Conservation (phyloP, 2,329 filamentous ascomycete species). For the Dactylonectria estremocensis region DNA sequence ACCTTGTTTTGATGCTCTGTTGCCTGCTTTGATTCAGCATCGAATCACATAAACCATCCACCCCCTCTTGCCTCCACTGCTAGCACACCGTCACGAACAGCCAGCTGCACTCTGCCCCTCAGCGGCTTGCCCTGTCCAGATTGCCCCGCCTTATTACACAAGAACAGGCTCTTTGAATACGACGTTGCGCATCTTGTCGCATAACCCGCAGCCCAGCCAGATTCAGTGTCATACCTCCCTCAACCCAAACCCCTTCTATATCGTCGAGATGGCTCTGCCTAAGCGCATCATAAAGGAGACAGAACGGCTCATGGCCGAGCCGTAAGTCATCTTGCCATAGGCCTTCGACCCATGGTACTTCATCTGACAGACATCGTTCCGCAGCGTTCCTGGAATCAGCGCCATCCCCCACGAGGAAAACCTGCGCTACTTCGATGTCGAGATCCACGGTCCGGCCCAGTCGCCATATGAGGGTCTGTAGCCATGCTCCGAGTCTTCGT, state of each 20-base stretch:
- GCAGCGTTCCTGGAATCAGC: slow-evolving; percentile 94
- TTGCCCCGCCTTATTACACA: slow-evolving; percentile 23
- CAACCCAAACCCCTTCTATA: background rate
- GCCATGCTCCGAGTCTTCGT: background rate
- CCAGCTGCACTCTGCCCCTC: slow-evolving; percentile 20
- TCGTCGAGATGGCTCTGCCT: slow-evolving; percentile 78
- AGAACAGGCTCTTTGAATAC: slow-evolving; percentile 13
- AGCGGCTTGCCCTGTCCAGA: slow-evolving; percentile 10
- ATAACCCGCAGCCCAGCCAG: background rate
- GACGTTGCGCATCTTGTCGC: background rate
- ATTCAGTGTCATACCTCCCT: background rate
- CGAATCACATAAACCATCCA: background rate
- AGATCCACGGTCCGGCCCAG: slow-evolving; percentile 91
- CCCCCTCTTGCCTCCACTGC: background rate
- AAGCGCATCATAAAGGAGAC: slow-evolving; percentile 99
- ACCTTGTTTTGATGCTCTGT: background rate
- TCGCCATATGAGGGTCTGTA: slow-evolving; percentile 92
- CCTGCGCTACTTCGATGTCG: slow-evolving; percentile 97
- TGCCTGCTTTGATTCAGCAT: background rate
- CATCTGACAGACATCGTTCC: slow-evolving; percentile 39
- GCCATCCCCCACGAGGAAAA: slow-evolving; percentile 98
- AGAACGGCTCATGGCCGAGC: slow-evolving; percentile 95
- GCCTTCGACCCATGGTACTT: slow-evolving; percentile 26
- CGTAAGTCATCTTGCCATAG: slow-evolving; percentile 70
- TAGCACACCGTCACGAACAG: background rate